phyloP scores from a whole-genome alignment of 75 land plant species.

The Cupressus sempervirens region DNA sequence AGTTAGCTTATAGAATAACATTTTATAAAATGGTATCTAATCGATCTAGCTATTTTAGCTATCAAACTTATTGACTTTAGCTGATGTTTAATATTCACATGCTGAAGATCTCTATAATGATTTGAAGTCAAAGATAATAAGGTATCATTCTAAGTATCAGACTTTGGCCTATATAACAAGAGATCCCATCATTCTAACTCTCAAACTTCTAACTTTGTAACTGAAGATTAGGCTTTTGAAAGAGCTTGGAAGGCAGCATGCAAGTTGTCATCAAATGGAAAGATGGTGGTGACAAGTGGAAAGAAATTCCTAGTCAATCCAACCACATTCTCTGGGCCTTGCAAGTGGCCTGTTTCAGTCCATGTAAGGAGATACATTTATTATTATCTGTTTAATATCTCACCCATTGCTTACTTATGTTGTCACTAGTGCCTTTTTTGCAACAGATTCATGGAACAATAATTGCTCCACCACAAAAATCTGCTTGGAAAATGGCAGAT shows the following conservation, averaged over 20 bases:
- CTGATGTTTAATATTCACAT: too few species aligned
- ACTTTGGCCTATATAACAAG: too few species aligned
- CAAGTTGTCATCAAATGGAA: constrained; percentile 6
- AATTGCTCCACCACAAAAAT: constrained; percentile 17
- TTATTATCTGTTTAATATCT: too few species aligned
- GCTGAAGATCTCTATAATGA: too few species aligned
- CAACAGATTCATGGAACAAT: constrained; percentile 24
- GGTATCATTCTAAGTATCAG: too few species aligned
- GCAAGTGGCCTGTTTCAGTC: constrained; percentile 17
- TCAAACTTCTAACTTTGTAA: background rate
- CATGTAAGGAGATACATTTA: background rate
- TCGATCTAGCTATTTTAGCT: too few species aligned
- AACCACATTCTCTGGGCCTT: constrained; percentile 33
- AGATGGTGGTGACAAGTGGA: constrained; percentile 17
- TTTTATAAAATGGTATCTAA: too few species aligned
- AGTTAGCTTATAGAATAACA: too few species aligned
- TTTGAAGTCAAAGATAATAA: too few species aligned
- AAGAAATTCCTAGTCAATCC: constrained; percentile 31
- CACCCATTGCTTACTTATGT: background rate
- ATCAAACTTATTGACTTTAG: too few species aligned
- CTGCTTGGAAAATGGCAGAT: background rate
- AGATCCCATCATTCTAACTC: too few species aligned
- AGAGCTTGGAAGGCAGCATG: constrained; percentile 56
- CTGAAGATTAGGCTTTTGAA: constrained; percentile 22
- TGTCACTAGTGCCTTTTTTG: too few species aligned